Conservation (phyloP, 768 basidiomycete species). For the Hortiboletus campestris region DNA sequence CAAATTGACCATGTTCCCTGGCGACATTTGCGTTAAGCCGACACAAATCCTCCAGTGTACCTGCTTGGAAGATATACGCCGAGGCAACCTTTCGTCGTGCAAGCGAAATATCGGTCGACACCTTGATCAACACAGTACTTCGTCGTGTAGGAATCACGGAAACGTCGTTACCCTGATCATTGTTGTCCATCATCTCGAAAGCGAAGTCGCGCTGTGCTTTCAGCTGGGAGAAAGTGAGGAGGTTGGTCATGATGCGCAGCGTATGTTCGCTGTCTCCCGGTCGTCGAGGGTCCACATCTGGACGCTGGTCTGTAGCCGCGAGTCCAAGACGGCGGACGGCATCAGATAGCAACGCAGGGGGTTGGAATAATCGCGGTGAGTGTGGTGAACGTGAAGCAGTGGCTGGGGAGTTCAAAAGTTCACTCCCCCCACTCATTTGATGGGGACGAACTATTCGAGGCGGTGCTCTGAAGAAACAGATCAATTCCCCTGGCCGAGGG, state of each 20-base stretch:
- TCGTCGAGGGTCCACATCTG: slow-evolving; percentile 41
- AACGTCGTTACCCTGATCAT: slow-evolving; percentile 17
- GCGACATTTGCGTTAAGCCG: slow-evolving; percentile 60
- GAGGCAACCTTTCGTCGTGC: slow-evolving; percentile 54
- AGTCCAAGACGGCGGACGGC: slow-evolving; percentile 64
- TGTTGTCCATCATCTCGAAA: slow-evolving; percentile 39
- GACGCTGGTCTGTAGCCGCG: slow-evolving; percentile 56
- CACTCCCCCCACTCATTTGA: slow-evolving; percentile 35
- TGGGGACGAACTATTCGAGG: slow-evolving; percentile 66
- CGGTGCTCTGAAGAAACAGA: slow-evolving; percentile 82
- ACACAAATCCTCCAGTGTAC: slow-evolving; percentile 49
- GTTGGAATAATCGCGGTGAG: slow-evolving; percentile 45
- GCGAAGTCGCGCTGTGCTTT: slow-evolving; percentile 38
- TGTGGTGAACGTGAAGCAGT: slow-evolving; percentile 23
- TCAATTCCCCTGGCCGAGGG: slow-evolving; percentile 62
- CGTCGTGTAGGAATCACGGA: slow-evolving; percentile 39
- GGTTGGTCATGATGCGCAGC: slow-evolving; percentile 74
- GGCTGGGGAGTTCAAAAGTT: slow-evolving; percentile 48
- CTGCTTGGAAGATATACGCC: slow-evolving; percentile 56
- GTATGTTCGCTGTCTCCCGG: slow-evolving; percentile 56
- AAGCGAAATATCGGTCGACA: slow-evolving; percentile 47
- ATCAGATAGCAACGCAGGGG: slow-evolving; percentile 70
- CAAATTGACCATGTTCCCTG: slow-evolving; percentile 54
- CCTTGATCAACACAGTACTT: slow-evolving; percentile 59
- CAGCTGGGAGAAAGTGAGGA: slow-evolving; percentile 59